Conservation (phyloP, 305 asterid genomes). For the Fraxinus sp. region DNA sequence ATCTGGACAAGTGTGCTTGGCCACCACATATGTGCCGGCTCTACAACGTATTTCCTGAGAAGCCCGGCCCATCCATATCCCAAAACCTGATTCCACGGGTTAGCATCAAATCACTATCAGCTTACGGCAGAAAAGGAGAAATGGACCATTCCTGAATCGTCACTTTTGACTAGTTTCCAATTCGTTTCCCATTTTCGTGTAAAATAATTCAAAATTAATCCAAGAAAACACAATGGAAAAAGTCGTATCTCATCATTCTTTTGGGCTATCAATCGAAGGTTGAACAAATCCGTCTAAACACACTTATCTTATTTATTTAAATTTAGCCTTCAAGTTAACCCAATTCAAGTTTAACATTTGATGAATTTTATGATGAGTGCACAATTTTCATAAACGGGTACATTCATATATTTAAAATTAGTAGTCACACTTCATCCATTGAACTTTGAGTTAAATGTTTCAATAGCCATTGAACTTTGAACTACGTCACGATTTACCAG, state of each 20-base stretch:
- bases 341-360: neutral
- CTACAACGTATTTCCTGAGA: constrained; percentile 77
- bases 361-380: neutral
- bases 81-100: constrained; percentile 42
- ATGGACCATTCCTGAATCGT: neutral
- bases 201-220: neutral
- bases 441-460: too few relatives aligned
- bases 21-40: constrained; percentile 98
- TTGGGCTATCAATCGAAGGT: neutral
- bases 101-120: neutral
- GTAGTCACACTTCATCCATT: neutral
- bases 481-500: too few relatives aligned
- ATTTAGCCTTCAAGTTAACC: neutral
- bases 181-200: neutral
- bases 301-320: neutral
- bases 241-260: neutral
- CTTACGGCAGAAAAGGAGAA: neutral
- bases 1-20: constrained; percentile 80
- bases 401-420: neutral
- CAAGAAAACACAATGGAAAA: neutral
- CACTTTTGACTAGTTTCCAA: neutral
- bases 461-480: too few relatives aligned
- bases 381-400: neutral
- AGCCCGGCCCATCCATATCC: constrained; percentile 97
- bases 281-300: neutral